These are phyloP conservation scores for Entomortierella lignicola DNA, from an alignment of 192 early-diverging fungal genomes.

Conservation along the genomic window DNA sequence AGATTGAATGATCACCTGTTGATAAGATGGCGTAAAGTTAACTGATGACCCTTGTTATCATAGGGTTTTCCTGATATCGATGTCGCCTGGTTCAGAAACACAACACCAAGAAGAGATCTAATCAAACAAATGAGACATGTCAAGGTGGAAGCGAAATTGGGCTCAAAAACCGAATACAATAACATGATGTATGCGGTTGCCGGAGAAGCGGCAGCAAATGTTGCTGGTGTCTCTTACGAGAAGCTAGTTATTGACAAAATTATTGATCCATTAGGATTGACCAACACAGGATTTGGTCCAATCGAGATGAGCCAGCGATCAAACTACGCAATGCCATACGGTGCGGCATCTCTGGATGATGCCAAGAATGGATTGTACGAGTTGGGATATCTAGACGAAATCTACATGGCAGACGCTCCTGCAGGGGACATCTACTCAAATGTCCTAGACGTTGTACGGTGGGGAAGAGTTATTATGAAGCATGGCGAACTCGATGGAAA, in stretches of 20 bases:
- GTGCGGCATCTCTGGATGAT: constrained; percentile 14
- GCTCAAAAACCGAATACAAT: neutral
- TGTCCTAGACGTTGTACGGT: constrained; percentile 10
- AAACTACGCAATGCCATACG: constrained; percentile 31
- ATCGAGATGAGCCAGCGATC: constrained; percentile 9
- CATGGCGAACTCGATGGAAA: constrained; percentile 11
- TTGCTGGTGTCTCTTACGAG: constrained; percentile 10
- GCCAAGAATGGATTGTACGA: constrained; percentile 30
- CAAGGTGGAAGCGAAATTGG: constrained; percentile 4
- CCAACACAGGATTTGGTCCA: constrained; percentile 13
- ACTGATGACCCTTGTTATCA: neutral
- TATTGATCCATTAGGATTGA: constrained; percentile 19
- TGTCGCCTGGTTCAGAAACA: constrained; percentile 10
- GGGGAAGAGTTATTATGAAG: constrained; percentile 8
- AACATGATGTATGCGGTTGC: constrained; percentile 37
- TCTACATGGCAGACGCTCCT: neutral
- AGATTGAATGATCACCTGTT: neutral
- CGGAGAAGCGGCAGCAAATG: constrained; percentile 39
- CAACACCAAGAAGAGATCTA: neutral
- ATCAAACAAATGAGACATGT: constrained; percentile 18
- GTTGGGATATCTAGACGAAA: constrained; percentile 14
- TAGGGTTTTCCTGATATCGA: constrained; percentile 11
- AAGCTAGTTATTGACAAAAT: constrained; percentile 3
- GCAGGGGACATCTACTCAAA: constrained; percentile 31
- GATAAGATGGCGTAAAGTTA: neutral